Evolutionary conservation across 169 alveolate species (phyloP), one percentile per base, ranked within the genome.

Genomic region (Eimeria necatrix): DNA sequence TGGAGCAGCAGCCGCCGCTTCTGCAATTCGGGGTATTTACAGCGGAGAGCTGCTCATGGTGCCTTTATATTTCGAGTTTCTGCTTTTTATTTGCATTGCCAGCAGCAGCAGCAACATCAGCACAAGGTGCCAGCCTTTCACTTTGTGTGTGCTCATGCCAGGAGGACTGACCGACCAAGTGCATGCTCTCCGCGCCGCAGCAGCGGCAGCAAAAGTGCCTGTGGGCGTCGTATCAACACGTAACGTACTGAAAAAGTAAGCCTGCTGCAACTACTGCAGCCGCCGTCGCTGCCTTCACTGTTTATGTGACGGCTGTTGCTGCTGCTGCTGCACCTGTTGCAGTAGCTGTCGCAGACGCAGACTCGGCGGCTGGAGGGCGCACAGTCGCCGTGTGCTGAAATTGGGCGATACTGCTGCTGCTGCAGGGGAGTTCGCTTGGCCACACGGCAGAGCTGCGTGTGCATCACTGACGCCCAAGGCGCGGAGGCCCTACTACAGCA

Each of bases 221-320:
- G 14, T 22, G 18, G 46, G 46, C 12, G 51, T 71, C 26, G 83
- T 41, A 6, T 7, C 51, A 6, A 5, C 18, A 24, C 20, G 49
- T 49, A 6, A 16, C 22, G 56, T 49, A 4, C 12, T 49, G n/a
- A 7, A 24, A 4, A 74, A 8, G 51, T 59, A 53, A 52, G 32
- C 41, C 52, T 74, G 46, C 92, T 70, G 14, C 59, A n/a, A 24
- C 80, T 9, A 5, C 80, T 20, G 80, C 80, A 70, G 80, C 4
- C 10, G 80, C 80, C 9, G 24, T n/a, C 3, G 80, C 16, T 73
- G 85, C 20, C 85, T 10, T 9, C 26, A 56, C 14, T 22, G 52
- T 8, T 9, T 51, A 4, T 78, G 88, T 61, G 26, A 70, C 88
- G 12, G 88, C 64, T 41, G 88, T 32, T 78, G 70, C 68, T 41